Conservation (phyloP, 2,329 filamentous ascomycete genomes). For the Microdochium bolleyi region DNA sequence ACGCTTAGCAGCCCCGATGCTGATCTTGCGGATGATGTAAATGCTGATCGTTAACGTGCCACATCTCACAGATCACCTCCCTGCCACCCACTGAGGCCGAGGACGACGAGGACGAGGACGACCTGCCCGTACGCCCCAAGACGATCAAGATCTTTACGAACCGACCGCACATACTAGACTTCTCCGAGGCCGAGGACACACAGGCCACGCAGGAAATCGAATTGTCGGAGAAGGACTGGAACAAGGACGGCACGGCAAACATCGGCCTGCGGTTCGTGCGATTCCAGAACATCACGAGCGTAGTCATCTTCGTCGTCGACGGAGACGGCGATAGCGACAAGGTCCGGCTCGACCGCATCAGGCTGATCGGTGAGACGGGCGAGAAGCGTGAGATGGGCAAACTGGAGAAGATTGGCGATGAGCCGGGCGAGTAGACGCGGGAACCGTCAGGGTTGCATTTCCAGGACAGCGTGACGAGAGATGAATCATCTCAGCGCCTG, state of each 20-base stretch:
- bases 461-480: too few relatives aligned
- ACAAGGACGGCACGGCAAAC: slow-evolving; percentile 64
- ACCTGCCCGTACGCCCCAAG: slow-evolving; percentile 71
- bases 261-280: slow-evolving; percentile 83
- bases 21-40: not conserved
- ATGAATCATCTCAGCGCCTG: too few relatives aligned
- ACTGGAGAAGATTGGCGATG: slow-evolving; percentile 87
- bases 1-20: slow-evolving; percentile 11
- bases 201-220: slow-evolving; percentile 73
- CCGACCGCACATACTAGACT: slow-evolving; percentile 81
- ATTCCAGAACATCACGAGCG: slow-evolving; percentile 85
- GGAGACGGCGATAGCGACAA: slow-evolving; percentile 79
- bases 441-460: too few relatives aligned
- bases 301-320: slow-evolving; percentile 84
- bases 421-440: slow-evolving; percentile 46
- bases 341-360: slow-evolving; percentile 71
- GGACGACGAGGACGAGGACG: slow-evolving; percentile 57
- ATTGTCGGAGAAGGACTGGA: slow-evolving; percentile 73
- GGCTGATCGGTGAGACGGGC: slow-evolving; percentile 79
- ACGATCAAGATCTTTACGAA: slow-evolving; percentile 84
- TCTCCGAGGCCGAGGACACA: slow-evolving; percentile 87
- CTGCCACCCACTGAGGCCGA: slow-evolving; percentile 41
- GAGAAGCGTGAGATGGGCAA: slow-evolving; percentile 92
- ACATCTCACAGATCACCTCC: slow-evolving; percentile 63
- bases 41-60: not conserved